Base-by-base conservation (phyloP, 164 flowering plant genomes). In the Kalanchoe fedtschenkoi region DNA sequence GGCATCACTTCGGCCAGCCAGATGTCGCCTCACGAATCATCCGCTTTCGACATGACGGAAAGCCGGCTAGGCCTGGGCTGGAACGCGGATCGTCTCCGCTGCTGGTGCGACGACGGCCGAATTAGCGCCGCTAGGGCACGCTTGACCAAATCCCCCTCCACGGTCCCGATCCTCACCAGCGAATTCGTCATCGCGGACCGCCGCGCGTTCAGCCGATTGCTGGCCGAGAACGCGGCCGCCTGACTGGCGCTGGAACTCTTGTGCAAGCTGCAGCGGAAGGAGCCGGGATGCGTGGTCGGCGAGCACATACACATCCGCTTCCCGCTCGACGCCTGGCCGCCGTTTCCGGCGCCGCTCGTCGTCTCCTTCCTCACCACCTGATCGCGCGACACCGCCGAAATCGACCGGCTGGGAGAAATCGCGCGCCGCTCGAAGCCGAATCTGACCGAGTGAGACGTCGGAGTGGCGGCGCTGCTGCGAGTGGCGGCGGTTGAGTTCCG, bases 161-260 rank as follows among this genome's bases (percentile, higher is more conserved):
- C 97, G 5, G 90, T 83, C 11, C 97, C 92, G 62, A 89, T 86
- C 16, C 90, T 67, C 4, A 88, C 95, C 0, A 89, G 77, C 7
- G 97, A 89, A 63, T 89, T 89, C 64, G 86, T 84, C 97, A 85
- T 87, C 41, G 96, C 91, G 16, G 96, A 89, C 59, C 95, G 65
- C 34, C 91, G 71, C 24, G 83, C 80, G 61, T 87, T 80, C 57
- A 89, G 69, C 6, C 89, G 66, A 63, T 79, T 82, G 64, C 69
- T 75, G 66, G 82, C 64, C 8, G 57, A 66, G 1, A 61, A 3
- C 29, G 29, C 26, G 13, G 9, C 30, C 34, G n/a, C n/a, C n/a
- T 29, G 19, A 17, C 47, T 35, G 11, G 32, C 51, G 42, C 28
- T 37, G 41, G 42, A 13, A 26, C 59, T 65, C 71, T 81, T 84